Evolutionary conservation across 306 rosid genomes (phyloP).

Genomic region (Vicia faba): DNA sequence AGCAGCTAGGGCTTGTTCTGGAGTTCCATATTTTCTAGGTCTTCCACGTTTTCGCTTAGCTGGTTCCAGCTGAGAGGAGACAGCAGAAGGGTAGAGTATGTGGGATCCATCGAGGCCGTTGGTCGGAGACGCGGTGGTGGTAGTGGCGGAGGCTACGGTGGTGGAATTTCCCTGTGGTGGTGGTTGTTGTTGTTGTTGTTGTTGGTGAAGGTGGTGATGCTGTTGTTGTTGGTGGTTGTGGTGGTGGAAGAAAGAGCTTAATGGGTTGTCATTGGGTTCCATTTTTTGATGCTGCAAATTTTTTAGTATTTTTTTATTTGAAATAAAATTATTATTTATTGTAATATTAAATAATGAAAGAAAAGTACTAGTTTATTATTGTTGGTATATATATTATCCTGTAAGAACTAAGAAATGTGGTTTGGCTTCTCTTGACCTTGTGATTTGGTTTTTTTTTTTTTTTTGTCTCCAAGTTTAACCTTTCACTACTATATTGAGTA

Average conservation of each 20-base stretch:
- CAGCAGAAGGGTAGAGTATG: slow-evolving; percentile 65
- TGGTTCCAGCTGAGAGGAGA: slow-evolving; percentile 62
- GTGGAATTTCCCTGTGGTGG: slow-evolving; percentile 8
- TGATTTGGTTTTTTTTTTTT: slow-evolving; percentile 30
- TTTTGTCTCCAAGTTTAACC: slow-evolving; percentile 14
- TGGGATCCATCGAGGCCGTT: slow-evolving; percentile 77
- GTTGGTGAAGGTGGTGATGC: background rate
- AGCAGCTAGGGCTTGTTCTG: slow-evolving; percentile 87
- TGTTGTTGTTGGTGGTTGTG: slow-evolving; percentile 41
- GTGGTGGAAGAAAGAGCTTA: slow-evolving; percentile 73
- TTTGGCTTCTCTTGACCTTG: slow-evolving; percentile 33
- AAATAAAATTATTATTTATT: background rate
- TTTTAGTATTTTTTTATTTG: slow-evolving; percentile 23
- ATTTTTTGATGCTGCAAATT: slow-evolving; percentile 48
- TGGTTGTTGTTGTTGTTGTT: background rate
- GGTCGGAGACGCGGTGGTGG: slow-evolving; percentile 48
- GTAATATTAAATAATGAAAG: slow-evolving; percentile 8
- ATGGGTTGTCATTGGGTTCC: slow-evolving; percentile 91
- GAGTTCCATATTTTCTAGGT: slow-evolving; percentile 86
- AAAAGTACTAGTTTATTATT: slow-evolving; percentile 34
- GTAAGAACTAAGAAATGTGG: background rate
- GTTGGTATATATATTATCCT: slow-evolving; percentile 34
- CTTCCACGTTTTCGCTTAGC: slow-evolving; percentile 86
- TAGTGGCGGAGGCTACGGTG: slow-evolving; percentile 34
- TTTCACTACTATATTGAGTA: background rate